Percentiles rank a stretch among this genome's conserved stretches.
phyloP scores from a whole-genome alignment of 2,329 filamentous ascomycete genomes.

The Rasamsonia emersonii region DNA sequence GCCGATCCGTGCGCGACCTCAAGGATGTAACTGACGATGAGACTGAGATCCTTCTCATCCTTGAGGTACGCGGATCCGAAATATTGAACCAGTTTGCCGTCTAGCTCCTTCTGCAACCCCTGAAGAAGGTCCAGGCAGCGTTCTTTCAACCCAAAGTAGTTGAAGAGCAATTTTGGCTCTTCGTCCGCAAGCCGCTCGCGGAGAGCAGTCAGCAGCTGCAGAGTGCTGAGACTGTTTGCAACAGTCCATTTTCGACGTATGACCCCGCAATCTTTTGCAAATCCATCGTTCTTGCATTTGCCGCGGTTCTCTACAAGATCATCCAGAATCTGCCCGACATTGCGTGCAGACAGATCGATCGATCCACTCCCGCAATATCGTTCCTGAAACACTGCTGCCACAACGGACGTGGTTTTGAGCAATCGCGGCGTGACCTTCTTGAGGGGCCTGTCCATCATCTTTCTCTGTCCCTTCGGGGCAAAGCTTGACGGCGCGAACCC shows the following conservation, averaged over 20 bases:
- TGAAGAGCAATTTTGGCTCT: conserved; percentile 18
- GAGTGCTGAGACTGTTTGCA: conserved; percentile 13
- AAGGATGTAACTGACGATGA: conserved; percentile 17
- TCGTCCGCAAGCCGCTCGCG: conserved; percentile 18
- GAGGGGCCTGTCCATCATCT: conserved; percentile 12
- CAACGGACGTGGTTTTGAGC: conserved; percentile 17
- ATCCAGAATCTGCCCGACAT: conserved; percentile 13
- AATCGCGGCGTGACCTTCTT: conserved; percentile 15
- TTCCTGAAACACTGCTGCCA: too few species aligned
- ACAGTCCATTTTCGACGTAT: conserved; percentile 13
- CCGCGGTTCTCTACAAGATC: conserved; percentile 14
- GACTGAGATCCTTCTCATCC: conserved; percentile 17
- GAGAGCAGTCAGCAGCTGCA: conserved; percentile 18
- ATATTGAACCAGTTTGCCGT: conserved; percentile 20
- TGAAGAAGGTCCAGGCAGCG: conserved; percentile 18
- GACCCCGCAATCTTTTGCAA: conserved; percentile 4
- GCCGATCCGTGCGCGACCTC: conserved; percentile 17
- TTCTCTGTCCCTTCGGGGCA: conserved; percentile 17
- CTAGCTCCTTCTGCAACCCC: conserved; percentile 17
- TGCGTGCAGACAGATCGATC: too few species aligned
- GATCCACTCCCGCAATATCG: too few species aligned
- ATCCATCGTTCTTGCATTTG: too few species aligned
- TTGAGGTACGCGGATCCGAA: conserved; percentile 18
- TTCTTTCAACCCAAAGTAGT: conserved; percentile 24
- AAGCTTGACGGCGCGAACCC: conserved; percentile 20